Base-by-base conservation (phyloP, 495 filamentous ascomycete genomes). In the Pseudevernia furfuracea region DNA sequence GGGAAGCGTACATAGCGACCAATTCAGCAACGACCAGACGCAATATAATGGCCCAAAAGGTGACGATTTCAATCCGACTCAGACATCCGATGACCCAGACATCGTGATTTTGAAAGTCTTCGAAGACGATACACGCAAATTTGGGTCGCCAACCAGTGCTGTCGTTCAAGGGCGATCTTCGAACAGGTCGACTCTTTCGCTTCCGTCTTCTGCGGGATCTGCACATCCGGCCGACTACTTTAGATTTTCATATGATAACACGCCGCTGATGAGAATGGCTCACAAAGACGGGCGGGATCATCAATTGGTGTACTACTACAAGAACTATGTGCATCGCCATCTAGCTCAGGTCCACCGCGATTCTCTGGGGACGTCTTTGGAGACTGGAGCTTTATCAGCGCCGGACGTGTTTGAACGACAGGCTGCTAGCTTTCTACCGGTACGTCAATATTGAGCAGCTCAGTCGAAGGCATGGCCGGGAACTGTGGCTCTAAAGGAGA, bases 401-500 rank as follows among this genome's bases (percentile, higher is more conserved):
- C 75, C 74, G 36, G 80, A 81, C 44, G 72, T 81, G 21, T 77
- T 84, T 28, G 82, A 82, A 69, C 58, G 61, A 25, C 67, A 74
- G 65, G 81, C 81, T 58, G 75, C 74, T 25, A 74, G 63, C 61
- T 84, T 80, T 67, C 79, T 76, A 71, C 81, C 80, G 36, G 82
- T 85, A 73, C 65, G 79, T 75, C 46, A 41, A 15, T 19, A 23
- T 11, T 30, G 28, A 34, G 30, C 17, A 34, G 30, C 52, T 21
- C 21, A 4, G 0, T 34, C 34, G 17, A 55, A 17, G 48, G 23
- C 48, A 30, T 52, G 48, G 25, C 14, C 14, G 4, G 28, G 28
- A 7, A 21, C 17, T 9, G 30, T 6, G n/a, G 5, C 17, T 32
- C 52, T 21, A 17, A 21, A 55, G 14, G 30, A 34, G 25, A 2